These are phyloP conservation scores for Scheffersomyces lignosus DNA, from an alignment of 805 yeast genomes.

Conservation along the genomic window DNA sequence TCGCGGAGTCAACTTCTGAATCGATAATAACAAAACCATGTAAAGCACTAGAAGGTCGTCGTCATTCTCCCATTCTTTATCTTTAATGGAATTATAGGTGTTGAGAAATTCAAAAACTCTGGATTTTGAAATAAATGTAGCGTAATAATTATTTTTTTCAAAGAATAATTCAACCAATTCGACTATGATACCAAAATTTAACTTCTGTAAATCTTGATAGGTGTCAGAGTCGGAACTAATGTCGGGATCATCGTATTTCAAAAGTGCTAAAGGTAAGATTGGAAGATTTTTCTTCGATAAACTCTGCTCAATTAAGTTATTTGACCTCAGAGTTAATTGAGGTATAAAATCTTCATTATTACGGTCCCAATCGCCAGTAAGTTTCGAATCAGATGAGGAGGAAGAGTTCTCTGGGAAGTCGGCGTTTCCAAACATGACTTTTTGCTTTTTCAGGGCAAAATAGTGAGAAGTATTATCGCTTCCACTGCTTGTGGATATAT, in stretches of 20 bases:
- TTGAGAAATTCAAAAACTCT: slow-evolving; percentile 37
- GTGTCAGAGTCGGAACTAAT: slow-evolving; percentile 16
- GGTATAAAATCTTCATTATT: slow-evolving; percentile 1
- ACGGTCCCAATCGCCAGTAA: slow-evolving; percentile 7
- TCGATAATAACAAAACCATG: slow-evolving; percentile 44
- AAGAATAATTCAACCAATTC: slow-evolving; percentile 44
- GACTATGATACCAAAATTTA: slow-evolving; percentile 34
- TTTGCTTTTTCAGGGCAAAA: not conserved
- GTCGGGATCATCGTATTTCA: slow-evolving; percentile 16
- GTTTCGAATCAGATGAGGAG: slow-evolving; percentile 9
- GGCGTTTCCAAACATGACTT: not conserved
- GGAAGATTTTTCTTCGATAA: slow-evolving; percentile 36
- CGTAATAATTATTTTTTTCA: slow-evolving; percentile 37
- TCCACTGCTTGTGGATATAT: not conserved
- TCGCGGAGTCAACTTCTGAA: slow-evolving; percentile 35
- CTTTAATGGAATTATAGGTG: slow-evolving; percentile 29
- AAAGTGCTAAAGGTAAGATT: slow-evolving; percentile 14
- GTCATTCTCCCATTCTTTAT: slow-evolving; percentile 46
- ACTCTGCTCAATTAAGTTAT: slow-evolving; percentile 18
- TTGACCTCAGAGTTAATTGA: not conserved
- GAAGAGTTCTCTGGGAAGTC: slow-evolving; percentile 3
- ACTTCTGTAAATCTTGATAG: slow-evolving; percentile 9
- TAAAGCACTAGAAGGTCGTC: slow-evolving; percentile 48
- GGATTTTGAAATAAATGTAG: slow-evolving; percentile 37
- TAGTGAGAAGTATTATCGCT: not conserved